Base-by-base conservation (phyloP, 352 stramenopile genomes). In the Globisporangium iwayamae region DNA sequence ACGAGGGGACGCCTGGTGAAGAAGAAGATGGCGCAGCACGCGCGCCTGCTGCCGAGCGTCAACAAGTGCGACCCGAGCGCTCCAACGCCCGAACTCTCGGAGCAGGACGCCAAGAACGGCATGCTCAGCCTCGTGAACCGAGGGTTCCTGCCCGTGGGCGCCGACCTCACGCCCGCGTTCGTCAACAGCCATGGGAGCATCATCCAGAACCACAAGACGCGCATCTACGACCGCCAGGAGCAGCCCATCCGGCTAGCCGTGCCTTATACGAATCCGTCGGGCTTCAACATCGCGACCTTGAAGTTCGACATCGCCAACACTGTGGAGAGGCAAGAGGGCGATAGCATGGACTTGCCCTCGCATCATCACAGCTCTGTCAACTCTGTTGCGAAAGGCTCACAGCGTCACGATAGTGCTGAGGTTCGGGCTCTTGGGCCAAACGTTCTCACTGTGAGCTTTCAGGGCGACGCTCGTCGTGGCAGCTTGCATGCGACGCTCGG, bases 201-300 rank as follows among this genome's bases (percentile, higher is more conserved):
- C 30, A 78, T 93, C 47, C 75, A 86, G 60, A 79, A 91, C 41
- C 59, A 59, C 2, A 66, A 72, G 2, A 77, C 76, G 9, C 73
- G 65, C 60, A 81, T 94, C 39, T 78, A 94, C 62, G 62, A 86
- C 62, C 82, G 83, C 3, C 67, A 74, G 0, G 78, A 89, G 48
- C 74, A 87, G 69, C 75, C 75, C 0, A 70, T 74, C 56, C 75
- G 74, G 0, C 36, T 36, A 8, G 32, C 70, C 4, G 71, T 73
- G 38, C 81, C 83, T 3, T 86, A 86, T 63, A 85, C 80, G 2
- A 86, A 86, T 36, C 76, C 83, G 6, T 79, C 74, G 18, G 79
- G 85, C 13, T 91, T 87, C 66, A 93, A 93, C 47, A 70, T 93
- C 20, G 79, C 83, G 41, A 69, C 78, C n/a, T 66, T 94, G 32